phyloP scores from a whole-genome alignment of 169 alveolate genomes.

The Plasmodium malariae region DNA sequence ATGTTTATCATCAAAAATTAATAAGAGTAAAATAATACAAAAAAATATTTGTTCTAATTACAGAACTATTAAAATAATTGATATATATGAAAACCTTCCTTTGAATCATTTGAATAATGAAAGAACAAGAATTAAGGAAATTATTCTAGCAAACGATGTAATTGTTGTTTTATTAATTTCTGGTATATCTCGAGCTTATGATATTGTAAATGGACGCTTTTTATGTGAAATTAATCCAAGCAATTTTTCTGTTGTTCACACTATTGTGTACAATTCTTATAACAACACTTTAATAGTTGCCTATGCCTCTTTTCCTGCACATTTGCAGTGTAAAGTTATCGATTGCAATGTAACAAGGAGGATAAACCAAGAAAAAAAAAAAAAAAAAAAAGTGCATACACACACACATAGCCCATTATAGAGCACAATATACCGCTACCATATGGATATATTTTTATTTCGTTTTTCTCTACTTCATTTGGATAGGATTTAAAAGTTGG shows the following conservation, averaged over 20 bases:
- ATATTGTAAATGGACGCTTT: conserved; percentile 45
- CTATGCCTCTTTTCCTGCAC: conserved; percentile 85
- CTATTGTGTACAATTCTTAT: conserved; percentile 81
- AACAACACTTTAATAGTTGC: conserved; percentile 85
- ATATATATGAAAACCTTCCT: conserved; percentile 80
- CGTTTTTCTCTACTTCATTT: background rate
- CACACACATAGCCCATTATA: background rate
- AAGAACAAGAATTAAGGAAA: conserved; percentile 81
- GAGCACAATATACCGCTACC: background rate
- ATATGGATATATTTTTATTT: background rate
- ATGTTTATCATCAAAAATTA: conserved; percentile 66
- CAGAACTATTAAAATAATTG: conserved; percentile 76
- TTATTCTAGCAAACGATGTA: conserved; percentile 81
- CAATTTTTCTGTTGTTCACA: conserved; percentile 81
- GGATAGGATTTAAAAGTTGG: conserved; percentile 48
- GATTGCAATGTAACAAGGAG: conserved; percentile 74
- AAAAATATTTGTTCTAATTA: conserved; percentile 25
- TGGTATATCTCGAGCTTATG: conserved; percentile 84
- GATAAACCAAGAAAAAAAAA: background rate
- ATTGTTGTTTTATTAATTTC: conserved; percentile 80
- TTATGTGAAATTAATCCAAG: conserved; percentile 34
- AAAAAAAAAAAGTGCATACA: conserved; percentile 2
- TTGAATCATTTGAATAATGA: conserved; percentile 74
- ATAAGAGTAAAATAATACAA: conserved; percentile 58
- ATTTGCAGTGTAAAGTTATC: conserved; percentile 84